Conservation (phyloP, 225 moss, liverwort and hornwort genomes). For the Polytrichum formosum region DNA sequence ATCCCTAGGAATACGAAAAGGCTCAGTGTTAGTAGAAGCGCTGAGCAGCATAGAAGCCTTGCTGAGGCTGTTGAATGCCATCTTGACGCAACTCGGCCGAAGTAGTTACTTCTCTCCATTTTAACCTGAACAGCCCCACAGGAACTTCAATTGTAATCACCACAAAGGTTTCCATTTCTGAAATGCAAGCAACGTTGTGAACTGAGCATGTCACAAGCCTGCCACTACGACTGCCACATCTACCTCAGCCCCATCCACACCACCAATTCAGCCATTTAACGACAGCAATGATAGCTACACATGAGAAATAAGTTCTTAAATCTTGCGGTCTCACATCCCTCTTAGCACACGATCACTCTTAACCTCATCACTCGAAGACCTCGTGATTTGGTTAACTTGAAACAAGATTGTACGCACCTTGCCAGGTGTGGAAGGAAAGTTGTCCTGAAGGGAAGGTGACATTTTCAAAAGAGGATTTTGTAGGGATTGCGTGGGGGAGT, state of each 20-base stretch:
- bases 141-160: background rate
- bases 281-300: too few species aligned
- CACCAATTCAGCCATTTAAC: too few species aligned
- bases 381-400: background rate
- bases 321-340: too few species aligned
- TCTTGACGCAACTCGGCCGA: slow-evolving; percentile 41
- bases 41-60: slow-evolving; percentile 44
- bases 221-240: too few species aligned
- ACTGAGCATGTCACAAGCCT: too few species aligned
- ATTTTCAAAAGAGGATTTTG: slow-evolving; percentile 36
- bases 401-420: slow-evolving; percentile 35
- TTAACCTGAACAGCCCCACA: slow-evolving; percentile 35
- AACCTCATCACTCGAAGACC: too few species aligned
- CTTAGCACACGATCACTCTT: too few species aligned
- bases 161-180: too few species aligned
- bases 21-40: slow-evolving; percentile 44
- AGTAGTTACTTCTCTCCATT: slow-evolving; percentile 61
- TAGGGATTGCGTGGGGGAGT: slow-evolving; percentile 31
- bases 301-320: too few species aligned
- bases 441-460: slow-evolving; percentile 60
- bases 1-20: slow-evolving; percentile 56
- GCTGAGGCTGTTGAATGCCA: slow-evolving; percentile 59
- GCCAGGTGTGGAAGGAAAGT: slow-evolving; percentile 63
- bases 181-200: too few species aligned
- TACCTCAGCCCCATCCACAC: too few species aligned